phyloP scores from a whole-genome alignment of 2,329 filamentous ascomycete genomes.

The Ophidiomyces ophidiicola region DNA sequence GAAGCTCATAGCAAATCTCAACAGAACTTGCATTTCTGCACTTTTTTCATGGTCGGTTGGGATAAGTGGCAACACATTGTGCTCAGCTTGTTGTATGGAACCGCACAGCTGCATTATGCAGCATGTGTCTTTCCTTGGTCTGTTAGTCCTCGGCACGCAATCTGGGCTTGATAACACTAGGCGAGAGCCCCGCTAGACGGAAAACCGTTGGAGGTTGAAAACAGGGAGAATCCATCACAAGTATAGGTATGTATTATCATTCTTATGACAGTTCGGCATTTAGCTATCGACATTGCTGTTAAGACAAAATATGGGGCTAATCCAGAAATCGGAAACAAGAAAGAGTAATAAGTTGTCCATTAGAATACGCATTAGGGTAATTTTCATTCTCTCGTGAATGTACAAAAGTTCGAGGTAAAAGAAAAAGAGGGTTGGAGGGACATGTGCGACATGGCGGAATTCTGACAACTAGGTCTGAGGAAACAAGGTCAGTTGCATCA shows the following conservation, averaged over 20 bases:
- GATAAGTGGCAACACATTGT: too few relatives aligned
- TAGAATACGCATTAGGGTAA: conserved; percentile 7
- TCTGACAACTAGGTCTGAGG: not conserved
- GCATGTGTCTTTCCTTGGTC: too few relatives aligned
- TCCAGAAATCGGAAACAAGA: not conserved
- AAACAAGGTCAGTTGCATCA: not conserved
- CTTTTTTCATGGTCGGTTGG: too few relatives aligned
- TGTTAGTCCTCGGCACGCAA: too few relatives aligned
- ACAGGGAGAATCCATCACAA: too few relatives aligned
- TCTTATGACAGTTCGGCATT: conserved; percentile 6
- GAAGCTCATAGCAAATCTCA: too few relatives aligned
- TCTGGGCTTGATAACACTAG: too few relatives aligned
- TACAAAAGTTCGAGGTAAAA: conserved; percentile 3
- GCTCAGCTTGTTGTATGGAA: too few relatives aligned
- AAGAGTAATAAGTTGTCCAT: conserved; percentile 2
- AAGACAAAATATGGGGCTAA: not conserved
- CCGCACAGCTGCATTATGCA: too few relatives aligned
- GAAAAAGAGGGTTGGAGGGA: conserved; percentile 1
- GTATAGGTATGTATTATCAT: conserved; percentile 8
- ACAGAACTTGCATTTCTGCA: too few relatives aligned
- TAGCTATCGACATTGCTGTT: conserved; percentile 4
- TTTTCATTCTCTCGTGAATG: conserved; percentile 11
- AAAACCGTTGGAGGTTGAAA: too few relatives aligned
- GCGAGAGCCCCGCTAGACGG: too few relatives aligned
- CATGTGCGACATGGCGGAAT: conserved; percentile 4